These are phyloP conservation scores for Ustilago vetiveriae DNA, from an alignment of 1,284 basidiomycete genomes.

Conservation along the genomic window DNA sequence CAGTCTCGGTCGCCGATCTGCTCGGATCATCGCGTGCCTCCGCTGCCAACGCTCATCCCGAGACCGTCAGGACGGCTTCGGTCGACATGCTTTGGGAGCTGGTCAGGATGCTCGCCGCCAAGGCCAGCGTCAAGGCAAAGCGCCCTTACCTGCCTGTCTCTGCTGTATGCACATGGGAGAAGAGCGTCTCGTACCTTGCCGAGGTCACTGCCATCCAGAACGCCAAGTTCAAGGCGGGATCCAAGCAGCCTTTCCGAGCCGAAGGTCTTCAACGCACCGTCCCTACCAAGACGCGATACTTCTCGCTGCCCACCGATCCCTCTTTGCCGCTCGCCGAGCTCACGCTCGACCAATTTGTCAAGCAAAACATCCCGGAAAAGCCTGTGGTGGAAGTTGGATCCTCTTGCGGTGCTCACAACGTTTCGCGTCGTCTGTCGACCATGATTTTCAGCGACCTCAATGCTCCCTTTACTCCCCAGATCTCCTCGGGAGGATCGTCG, in stretches of 20 bases:
- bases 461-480: constrained; percentile 23
- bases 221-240: constrained; percentile 45
- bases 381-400: constrained; percentile 21
- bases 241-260: constrained; percentile 29
- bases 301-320: constrained; percentile 44
- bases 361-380: constrained; percentile 41
- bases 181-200: constrained; percentile 39
- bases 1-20: constrained; percentile 48
- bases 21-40: constrained; percentile 19
- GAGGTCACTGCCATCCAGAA: constrained; percentile 36
- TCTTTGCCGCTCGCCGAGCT: constrained; percentile 30
- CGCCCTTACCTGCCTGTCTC: constrained; percentile 48
- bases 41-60: constrained; percentile 19
- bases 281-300: constrained; percentile 41
- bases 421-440: constrained; percentile 38
- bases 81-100: constrained; percentile 50
- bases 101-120: constrained; percentile 42
- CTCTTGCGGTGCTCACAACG: constrained; percentile 27
- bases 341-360: constrained; percentile 39
- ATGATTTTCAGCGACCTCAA: constrained; percentile 33
- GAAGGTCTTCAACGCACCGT: constrained; percentile 21
- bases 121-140: constrained; percentile 39
- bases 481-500: constrained; percentile 15
- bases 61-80: constrained; percentile 37
- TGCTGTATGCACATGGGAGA: constrained; percentile 53